phyloP scores from a whole-genome alignment of 2,329 filamentous ascomycete species.

The Talaromyces sp. region DNA sequence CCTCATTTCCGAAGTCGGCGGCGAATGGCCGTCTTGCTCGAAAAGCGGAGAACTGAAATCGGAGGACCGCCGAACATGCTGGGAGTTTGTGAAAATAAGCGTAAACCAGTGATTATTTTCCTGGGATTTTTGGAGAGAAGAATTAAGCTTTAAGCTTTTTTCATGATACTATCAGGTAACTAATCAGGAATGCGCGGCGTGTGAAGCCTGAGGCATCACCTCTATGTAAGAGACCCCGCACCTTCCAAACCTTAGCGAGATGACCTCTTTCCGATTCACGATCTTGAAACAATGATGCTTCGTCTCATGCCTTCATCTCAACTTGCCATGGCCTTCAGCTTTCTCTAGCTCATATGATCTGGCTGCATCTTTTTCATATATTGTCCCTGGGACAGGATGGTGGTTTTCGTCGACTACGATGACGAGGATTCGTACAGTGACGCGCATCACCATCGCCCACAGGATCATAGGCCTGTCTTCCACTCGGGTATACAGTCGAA shows the following conservation, averaged over 20 bases:
- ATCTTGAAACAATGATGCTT: neutral
- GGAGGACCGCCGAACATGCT: neutral
- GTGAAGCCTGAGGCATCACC: neutral
- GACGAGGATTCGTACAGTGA: conserved; percentile 27
- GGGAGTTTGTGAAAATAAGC: neutral
- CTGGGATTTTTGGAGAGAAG: neutral
- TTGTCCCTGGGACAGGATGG: conserved; percentile 34
- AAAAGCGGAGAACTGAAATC: neutral
- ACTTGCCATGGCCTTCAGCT: neutral
- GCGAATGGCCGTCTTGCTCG: neutral
- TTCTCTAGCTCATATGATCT: conserved; percentile 11
- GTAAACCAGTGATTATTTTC: neutral
- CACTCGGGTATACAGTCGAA: conserved; percentile 1
- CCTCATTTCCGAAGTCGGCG: neutral
- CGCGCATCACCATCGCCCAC: conserved; percentile 16
- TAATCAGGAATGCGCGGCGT: neutral
- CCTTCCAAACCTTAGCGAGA: neutral
- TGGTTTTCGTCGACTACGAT: conserved; percentile 44
- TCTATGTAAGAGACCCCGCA: neutral
- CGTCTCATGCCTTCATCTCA: neutral
- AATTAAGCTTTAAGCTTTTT: neutral
- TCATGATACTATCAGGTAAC: neutral
- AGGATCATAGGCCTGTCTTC: conserved; percentile 12
- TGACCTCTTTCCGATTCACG: neutral
- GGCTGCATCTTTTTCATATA: neutral